Conservation (phyloP, 1,284 basidiomycete species). For the Farysia itapuensis region DNA sequence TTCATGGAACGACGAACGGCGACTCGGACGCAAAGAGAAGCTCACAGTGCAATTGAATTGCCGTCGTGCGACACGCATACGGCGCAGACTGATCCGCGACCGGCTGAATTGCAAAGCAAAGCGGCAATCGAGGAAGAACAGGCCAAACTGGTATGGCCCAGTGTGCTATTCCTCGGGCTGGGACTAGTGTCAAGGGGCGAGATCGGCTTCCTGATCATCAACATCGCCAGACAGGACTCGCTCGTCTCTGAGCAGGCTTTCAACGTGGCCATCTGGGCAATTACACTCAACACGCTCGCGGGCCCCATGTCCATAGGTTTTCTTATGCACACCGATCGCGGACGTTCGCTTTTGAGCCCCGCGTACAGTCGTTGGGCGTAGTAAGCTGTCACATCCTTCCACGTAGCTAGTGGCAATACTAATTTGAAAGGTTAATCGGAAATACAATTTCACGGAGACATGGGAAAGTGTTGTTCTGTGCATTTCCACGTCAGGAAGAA, state of each 20-base stretch:
- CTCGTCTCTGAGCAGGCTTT: constrained; percentile 21
- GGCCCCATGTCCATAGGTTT: constrained; percentile 32
- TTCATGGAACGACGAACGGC: too few species aligned
- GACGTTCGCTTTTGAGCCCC: background rate
- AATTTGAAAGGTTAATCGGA: too few species aligned
- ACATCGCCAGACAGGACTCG: constrained; percentile 14
- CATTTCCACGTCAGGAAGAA: too few species aligned
- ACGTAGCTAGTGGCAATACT: too few species aligned
- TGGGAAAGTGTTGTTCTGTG: too few species aligned
- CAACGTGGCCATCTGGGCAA: constrained; percentile 37
- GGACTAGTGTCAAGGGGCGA: constrained; percentile 66
- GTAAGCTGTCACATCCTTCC: too few species aligned
- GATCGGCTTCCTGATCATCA: constrained; percentile 62
- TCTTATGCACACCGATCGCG: constrained; percentile 13
- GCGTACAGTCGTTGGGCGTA: background rate
- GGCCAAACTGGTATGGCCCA: constrained; percentile 9
- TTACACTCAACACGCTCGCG: constrained; percentile 35
- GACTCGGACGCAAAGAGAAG: too few species aligned
- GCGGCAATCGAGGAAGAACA: background rate
- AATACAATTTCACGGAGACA: too few species aligned
- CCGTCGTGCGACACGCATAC: too few species aligned
- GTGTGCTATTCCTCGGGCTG: constrained; percentile 61
- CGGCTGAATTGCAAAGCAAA: constrained; percentile 2
- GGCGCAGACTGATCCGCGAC: too few species aligned
- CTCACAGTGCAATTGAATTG: too few species aligned